Evolutionary conservation across 2,329 filamentous ascomycete genomes (phyloP).

Genomic region (Ustulina deusta): DNA sequence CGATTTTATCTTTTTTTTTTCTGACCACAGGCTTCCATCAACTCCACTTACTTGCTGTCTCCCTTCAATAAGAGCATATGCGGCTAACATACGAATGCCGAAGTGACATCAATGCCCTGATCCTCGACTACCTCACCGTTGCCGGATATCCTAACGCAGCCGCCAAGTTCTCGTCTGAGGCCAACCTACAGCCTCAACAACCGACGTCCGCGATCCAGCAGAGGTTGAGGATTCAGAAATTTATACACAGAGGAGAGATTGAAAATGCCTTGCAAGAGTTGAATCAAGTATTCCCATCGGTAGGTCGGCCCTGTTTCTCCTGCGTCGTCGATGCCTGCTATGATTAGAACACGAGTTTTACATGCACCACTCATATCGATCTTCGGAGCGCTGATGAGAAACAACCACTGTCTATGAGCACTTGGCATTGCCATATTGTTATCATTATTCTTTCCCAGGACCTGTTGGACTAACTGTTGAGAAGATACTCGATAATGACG

Average conservation of each 20-base stretch:
- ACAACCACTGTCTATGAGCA: conserved; percentile 81
- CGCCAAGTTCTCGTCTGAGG: conserved; percentile 92
- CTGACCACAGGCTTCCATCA: conserved; percentile 41
- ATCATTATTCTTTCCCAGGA: not conserved
- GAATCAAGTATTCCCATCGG: conserved; percentile 91
- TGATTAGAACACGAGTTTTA: conserved; percentile 92
- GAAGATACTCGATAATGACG: conserved; percentile 88
- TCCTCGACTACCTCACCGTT: conserved; percentile 96
- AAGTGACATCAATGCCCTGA: conserved; percentile 94
- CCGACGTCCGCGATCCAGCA: conserved; percentile 79
- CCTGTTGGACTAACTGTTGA: conserved; percentile 38
- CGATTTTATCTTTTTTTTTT: conserved; percentile 63
- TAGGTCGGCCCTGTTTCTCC: conserved; percentile 62
- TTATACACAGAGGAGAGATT: conserved; percentile 87
- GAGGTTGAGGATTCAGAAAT: conserved; percentile 84
- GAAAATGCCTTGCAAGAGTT: conserved; percentile 86
- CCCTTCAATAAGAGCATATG: not conserved
- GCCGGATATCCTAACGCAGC: conserved; percentile 95
- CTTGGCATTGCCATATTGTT: conserved; percentile 24
- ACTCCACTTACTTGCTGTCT: conserved; percentile 21
- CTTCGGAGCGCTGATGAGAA: conserved; percentile 91
- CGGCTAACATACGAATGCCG: conserved; percentile 34
- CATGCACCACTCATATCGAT: conserved; percentile 99
- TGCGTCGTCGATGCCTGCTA: conserved; percentile 60
- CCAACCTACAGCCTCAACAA: conserved; percentile 82